Evolutionary conservation across 108 stramenopile species (phyloP).

Genomic region (Cyclostephanos invisitatus): DNA sequence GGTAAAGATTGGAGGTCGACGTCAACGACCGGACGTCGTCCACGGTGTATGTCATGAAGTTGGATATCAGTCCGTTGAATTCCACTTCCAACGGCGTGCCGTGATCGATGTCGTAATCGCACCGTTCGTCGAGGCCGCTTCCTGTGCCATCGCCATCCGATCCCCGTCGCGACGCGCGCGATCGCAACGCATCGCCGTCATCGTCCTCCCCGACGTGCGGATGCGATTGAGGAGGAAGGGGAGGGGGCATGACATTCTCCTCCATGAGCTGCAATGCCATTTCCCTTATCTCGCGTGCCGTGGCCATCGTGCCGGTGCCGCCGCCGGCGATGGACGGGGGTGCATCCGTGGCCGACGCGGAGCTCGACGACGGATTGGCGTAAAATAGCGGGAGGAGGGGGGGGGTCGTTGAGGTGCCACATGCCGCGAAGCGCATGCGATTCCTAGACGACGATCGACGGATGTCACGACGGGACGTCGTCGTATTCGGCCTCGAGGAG

Average conservation of each 20-base stretch:
- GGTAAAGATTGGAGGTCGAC: conserved; percentile 36
- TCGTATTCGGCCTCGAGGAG: too few relatives aligned
- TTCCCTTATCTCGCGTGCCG: background rate
- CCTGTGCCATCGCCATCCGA: too few relatives aligned
- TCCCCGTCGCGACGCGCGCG: too few relatives aligned
- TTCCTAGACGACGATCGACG: too few relatives aligned
- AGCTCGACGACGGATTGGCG: too few relatives aligned
- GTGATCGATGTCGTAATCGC: conserved; percentile 33
- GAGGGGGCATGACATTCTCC: conserved; percentile 30
- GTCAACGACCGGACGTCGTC: conserved; percentile 48
- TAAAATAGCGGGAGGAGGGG: too few relatives aligned
- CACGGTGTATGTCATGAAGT: conserved; percentile 41
- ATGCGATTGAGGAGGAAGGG: background rate
- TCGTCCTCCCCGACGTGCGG: background rate
- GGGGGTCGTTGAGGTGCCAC: too few relatives aligned
- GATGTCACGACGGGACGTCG: too few relatives aligned
- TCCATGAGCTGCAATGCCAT: conserved; percentile 33
- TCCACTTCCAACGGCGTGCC: conserved; percentile 42
- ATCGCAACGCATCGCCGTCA: background rate
- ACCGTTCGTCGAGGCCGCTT: background rate
- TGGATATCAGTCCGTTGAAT: conserved; percentile 30
- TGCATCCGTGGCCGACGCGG: too few relatives aligned
- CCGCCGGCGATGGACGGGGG: too few relatives aligned
- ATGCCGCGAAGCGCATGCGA: too few relatives aligned
- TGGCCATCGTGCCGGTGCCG: background rate